These are phyloP conservation scores for Theobroma grandiflorum DNA, from an alignment of 441 rosid species.

Conservation along the genomic window DNA sequence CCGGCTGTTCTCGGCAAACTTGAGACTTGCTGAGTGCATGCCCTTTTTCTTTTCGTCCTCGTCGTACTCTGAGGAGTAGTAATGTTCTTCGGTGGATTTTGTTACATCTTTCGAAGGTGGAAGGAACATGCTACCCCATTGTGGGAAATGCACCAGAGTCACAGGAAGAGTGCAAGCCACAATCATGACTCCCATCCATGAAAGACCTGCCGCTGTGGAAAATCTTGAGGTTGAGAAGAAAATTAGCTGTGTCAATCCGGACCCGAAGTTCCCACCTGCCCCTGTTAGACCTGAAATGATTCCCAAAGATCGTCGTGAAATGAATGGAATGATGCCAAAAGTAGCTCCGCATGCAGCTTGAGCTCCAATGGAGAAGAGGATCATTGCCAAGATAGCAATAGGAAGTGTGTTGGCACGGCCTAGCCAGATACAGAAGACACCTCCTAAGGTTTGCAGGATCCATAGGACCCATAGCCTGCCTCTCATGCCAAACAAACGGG, in stretches of 20 bases:
- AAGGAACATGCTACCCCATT: slow-evolving; percentile 85
- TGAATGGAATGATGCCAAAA: slow-evolving; percentile 74
- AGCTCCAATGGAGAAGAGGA: slow-evolving; percentile 77
- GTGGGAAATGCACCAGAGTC: slow-evolving; percentile 71
- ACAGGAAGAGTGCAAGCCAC: slow-evolving; percentile 76
- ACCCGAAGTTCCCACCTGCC: slow-evolving; percentile 88
- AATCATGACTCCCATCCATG: slow-evolving; percentile 81
- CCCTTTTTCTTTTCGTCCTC: slow-evolving; percentile 69
- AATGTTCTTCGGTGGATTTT: slow-evolving; percentile 65
- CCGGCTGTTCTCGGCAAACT: slow-evolving; percentile 73
- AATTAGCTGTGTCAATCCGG: slow-evolving; percentile 71
- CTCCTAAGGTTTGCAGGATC: slow-evolving; percentile 78
- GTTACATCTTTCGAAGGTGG: slow-evolving; percentile 52
- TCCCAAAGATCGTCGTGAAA: slow-evolving; percentile 79
- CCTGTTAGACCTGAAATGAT: slow-evolving; percentile 79
- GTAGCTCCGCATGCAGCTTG: slow-evolving; percentile 95
- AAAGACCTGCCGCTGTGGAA: slow-evolving; percentile 63
- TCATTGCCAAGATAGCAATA: slow-evolving; percentile 66
- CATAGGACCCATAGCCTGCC: slow-evolving; percentile 81
- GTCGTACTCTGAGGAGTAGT: slow-evolving; percentile 69
- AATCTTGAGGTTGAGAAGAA: slow-evolving; percentile 67
- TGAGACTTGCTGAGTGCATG: slow-evolving; percentile 69
- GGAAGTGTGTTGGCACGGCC: slow-evolving; percentile 74
- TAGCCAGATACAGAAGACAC: slow-evolving; percentile 77
- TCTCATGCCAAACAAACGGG: slow-evolving; percentile 74